Evolutionary conservation across 805 yeast genomes (phyloP).

Genomic region (Hanseniaspora osmophila): DNA sequence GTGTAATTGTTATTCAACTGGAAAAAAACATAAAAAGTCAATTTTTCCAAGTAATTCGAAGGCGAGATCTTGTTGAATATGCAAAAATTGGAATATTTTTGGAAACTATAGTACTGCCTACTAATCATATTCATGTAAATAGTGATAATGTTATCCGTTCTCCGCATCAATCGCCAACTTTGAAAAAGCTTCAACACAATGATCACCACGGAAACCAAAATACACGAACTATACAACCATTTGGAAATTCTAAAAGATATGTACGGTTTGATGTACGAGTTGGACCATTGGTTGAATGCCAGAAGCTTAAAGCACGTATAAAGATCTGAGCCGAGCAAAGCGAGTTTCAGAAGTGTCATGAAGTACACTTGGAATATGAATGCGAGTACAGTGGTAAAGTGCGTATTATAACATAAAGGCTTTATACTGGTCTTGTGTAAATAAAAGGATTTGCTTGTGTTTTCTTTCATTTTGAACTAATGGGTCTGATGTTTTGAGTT

Average conservation of each 20-base stretch:
- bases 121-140: neutral
- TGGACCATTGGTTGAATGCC: constrained; percentile 59
- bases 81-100: constrained; percentile 54
- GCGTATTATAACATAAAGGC: constrained; percentile 11
- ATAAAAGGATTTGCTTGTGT: neutral
- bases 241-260: constrained; percentile 36
- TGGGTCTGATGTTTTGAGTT: no score
- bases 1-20: constrained; percentile 49
- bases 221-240: constrained; percentile 75
- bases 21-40: constrained; percentile 50
- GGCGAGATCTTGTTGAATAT: constrained; percentile 58
- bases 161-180: neutral
- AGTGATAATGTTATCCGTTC: neutral
- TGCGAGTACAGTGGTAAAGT: constrained; percentile 12
- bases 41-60: constrained; percentile 48
- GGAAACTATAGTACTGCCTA: constrained; percentile 16
- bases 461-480: neutral
- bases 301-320: constrained; percentile 65
- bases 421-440: neutral
- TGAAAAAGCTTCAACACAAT: neutral
- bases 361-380: constrained; percentile 15
- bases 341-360: constrained; percentile 33
- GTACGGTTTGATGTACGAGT: constrained; percentile 28
- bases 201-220: constrained; percentile 45
- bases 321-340: constrained; percentile 53